Percentiles rank a stretch among this genome's conserved stretches.
These are phyloP conservation scores for Brassica carinata DNA, from an alignment of 345 rosid species.

Conservation along the genomic window DNA sequence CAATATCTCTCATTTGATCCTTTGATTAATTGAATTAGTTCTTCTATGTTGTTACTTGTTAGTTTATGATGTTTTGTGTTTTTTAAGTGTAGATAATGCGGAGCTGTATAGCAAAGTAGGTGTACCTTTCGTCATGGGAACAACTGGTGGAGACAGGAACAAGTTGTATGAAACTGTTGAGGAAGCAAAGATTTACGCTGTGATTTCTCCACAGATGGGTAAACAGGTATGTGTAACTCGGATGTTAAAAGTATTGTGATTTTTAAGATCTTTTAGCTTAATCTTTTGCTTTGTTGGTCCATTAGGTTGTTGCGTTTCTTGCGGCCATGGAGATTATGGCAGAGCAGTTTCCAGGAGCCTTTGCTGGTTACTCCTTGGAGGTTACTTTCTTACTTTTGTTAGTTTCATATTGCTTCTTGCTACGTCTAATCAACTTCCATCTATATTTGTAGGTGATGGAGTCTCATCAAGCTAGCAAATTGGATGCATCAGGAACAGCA, in stretches of 20 bases:
- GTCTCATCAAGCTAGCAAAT: slow-evolving; percentile 89
- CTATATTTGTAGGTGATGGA: slow-evolving; percentile 70
- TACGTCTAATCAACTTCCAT: background rate
- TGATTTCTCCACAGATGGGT: slow-evolving; percentile 99
- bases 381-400: slow-evolving; percentile 39
- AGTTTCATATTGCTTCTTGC: background rate
- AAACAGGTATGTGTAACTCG: slow-evolving; percentile 60
- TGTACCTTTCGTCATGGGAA: slow-evolving; percentile 97
- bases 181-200: slow-evolving; percentile 71
- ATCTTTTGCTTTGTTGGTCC: slow-evolving; percentile 30
- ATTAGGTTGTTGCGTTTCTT: slow-evolving; percentile 92
- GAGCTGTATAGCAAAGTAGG: slow-evolving; percentile 87
- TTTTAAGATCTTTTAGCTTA: slow-evolving; percentile 15
- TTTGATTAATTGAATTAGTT: background rate
- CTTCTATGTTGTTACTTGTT: background rate
- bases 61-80: slow-evolving; percentile 1
- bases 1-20: background rate
- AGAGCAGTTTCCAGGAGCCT: slow-evolving; percentile 94
- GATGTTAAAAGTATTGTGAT: background rate
- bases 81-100: slow-evolving; percentile 62
- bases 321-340: slow-evolving; percentile 99
- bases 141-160: slow-evolving; percentile 91
- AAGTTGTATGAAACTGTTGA: slow-evolving; percentile 69
- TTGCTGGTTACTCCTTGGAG: slow-evolving; percentile 84
- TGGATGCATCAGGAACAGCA: slow-evolving; percentile 97